A percentile compares a stretch with the other conserved stretches of the same genome.
phyloP scores from a whole-genome alignment of 208 protist genomes.

The Trypanosoma grayi region DNA sequence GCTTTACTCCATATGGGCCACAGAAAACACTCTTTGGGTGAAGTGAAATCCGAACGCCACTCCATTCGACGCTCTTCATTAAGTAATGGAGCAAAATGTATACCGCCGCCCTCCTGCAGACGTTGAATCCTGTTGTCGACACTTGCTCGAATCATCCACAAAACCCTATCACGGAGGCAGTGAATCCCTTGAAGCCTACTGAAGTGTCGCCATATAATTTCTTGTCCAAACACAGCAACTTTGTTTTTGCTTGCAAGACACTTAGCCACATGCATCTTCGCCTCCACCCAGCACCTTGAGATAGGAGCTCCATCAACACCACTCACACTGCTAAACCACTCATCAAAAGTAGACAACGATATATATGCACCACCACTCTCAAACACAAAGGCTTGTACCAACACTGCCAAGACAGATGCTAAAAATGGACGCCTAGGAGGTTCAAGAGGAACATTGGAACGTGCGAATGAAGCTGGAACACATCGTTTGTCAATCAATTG shows the following conservation, averaged over 20 bases:
- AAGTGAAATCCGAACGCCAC: background rate
- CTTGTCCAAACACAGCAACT: conserved; percentile 14
- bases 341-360: conserved; percentile 19
- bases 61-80: background rate
- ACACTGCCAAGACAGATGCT: conserved; percentile 23
- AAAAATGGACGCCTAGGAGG: conserved; percentile 26
- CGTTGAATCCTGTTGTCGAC: background rate
- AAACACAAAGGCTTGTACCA: conserved; percentile 20
- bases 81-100: background rate
- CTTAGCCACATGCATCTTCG: conserved; percentile 20
- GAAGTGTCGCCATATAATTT: conserved; percentile 14
- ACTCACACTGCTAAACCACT: conserved; percentile 16
- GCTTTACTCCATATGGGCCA: conserved; percentile 19
- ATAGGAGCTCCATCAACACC: conserved; percentile 4
- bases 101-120: background rate
- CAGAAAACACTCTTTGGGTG: conserved; percentile 1
- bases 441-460: conserved; percentile 15
- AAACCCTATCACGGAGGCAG: conserved; percentile 10
- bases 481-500: conserved; percentile 18
- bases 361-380: conserved; percentile 19
- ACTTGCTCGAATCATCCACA: conserved; percentile 14
- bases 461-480: conserved; percentile 22
- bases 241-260: conserved; percentile 15
- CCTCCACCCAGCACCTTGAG: conserved; percentile 23
- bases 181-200: conserved; percentile 1